phyloP scores from a whole-genome alignment of 2,329 filamentous ascomycete genomes.

The Bipolaris sorokiniana region DNA sequence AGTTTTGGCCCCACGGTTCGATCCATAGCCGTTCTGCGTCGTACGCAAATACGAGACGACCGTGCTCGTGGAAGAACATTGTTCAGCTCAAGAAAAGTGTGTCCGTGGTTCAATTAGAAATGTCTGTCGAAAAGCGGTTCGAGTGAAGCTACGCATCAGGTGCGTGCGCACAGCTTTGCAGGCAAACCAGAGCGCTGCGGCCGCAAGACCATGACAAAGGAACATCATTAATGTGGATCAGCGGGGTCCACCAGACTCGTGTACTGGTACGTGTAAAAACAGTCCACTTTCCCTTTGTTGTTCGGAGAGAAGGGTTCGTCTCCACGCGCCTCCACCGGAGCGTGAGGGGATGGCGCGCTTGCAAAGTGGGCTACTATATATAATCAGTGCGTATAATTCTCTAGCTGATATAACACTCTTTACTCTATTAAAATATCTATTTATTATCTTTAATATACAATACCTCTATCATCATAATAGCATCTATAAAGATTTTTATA shows the following conservation, averaged over 20 bases:
- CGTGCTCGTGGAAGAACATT: neutral
- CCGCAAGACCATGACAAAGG: neutral
- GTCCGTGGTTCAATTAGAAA: neutral
- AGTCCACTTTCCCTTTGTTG: neutral
- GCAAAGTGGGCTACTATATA: neutral
- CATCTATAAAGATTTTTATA: too few relatives aligned
- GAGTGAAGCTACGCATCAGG: neutral
- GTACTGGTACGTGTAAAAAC: neutral
- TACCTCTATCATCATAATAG: too few relatives aligned
- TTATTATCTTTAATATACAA: too few relatives aligned
- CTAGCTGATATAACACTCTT: too few relatives aligned
- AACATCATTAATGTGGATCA: neutral
- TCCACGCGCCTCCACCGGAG: neutral
- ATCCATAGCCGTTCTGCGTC: slow-evolving; percentile 59
- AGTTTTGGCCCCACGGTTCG: slow-evolving; percentile 58
- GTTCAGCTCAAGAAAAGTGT: neutral
- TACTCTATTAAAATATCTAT: too few relatives aligned
- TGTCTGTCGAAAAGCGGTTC: neutral
- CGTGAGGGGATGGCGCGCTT: neutral
- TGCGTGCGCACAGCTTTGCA: neutral
- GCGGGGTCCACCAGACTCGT: neutral
- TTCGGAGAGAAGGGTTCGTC: neutral
- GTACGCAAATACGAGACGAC: slow-evolving; percentile 61
- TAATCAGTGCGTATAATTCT: too few relatives aligned
- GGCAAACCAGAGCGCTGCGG: neutral